Percentiles rank a stretch among this genome's conserved stretches.
phyloP scores from a whole-genome alignment of 1,284 basidiomycete genomes.

The Ceratobasidium sp. region DNA sequence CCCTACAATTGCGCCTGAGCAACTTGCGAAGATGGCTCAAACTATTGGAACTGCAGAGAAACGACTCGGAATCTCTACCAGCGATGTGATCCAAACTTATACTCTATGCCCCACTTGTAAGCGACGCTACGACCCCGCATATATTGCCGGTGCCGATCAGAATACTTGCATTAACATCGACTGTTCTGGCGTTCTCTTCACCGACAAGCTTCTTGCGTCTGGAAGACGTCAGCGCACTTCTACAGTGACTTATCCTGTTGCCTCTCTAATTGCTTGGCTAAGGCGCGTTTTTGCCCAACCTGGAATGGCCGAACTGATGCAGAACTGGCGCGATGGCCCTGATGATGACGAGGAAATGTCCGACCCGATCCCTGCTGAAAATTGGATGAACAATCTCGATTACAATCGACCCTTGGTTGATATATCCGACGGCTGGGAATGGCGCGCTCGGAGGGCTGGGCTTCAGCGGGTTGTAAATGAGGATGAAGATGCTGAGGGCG shows the following conservation, averaged over 20 bases:
- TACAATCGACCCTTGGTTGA: neutral
- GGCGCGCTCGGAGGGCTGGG: neutral
- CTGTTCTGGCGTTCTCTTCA: neutral
- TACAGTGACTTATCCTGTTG: neutral
- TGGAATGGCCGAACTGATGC: constrained; percentile 11
- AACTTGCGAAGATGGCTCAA: constrained; percentile 3
- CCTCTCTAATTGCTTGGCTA: neutral
- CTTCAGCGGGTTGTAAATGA: neutral
- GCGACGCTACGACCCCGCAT: neutral
- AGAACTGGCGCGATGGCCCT: neutral
- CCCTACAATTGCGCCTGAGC: neutral
- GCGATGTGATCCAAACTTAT: neutral
- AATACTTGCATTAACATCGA: neutral
- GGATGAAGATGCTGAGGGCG: neutral
- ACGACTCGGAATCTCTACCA: neutral
- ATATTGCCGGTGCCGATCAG: neutral
- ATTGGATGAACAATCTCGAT: neutral
- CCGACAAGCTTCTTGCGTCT: neutral
- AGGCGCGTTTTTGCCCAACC: neutral
- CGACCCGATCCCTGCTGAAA: neutral
- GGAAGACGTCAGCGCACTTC: neutral
- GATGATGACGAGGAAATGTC: neutral
- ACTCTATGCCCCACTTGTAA: constrained; percentile 3
- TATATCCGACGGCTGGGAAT: constrained; percentile 1
- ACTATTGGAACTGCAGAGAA: constrained; percentile 5